Percentiles rank a stretch among this genome's conserved stretches.
Evolutionary conservation across 1,284 basidiomycete species (phyloP).

Genomic region (Lignosus rhinocerotis): DNA sequence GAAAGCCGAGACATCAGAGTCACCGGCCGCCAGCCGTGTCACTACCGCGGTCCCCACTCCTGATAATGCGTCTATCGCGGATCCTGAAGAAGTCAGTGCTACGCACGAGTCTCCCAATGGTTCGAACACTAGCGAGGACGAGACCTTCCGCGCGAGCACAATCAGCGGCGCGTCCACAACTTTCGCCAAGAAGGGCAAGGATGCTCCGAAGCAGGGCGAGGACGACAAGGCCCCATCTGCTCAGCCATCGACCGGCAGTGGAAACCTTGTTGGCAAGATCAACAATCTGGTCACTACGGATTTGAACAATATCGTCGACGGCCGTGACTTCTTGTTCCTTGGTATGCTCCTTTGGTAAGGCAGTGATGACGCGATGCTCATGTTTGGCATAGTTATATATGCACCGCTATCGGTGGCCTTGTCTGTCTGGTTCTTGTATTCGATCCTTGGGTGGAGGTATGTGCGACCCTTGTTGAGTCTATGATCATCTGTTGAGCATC

Average conservation of each 20-base stretch:
- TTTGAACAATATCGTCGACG: constrained; percentile 34
- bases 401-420: constrained; percentile 39
- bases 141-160: constrained; percentile 16
- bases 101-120: neutral
- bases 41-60: constrained; percentile 27
- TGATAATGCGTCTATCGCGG: constrained; percentile 30
- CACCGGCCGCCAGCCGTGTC: constrained; percentile 20
- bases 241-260: constrained; percentile 22
- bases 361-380: neutral
- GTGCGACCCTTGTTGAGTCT: neutral
- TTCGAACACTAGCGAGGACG: constrained; percentile 19
- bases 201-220: constrained; percentile 6
- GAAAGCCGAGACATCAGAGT: constrained; percentile 46
- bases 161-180: constrained; percentile 16
- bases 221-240: constrained; percentile 12
- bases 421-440: constrained; percentile 45
- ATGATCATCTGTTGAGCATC: neutral
- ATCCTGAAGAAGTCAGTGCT: constrained; percentile 10
- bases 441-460: constrained; percentile 50
- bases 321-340: constrained; percentile 36
- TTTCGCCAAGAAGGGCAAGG: constrained; percentile 22
- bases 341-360: constrained; percentile 9
- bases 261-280: constrained; percentile 48
- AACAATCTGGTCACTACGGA: constrained; percentile 44
- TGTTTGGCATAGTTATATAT: constrained; percentile 23